Evolutionary conservation across 257 asterid genomes (phyloP).

Genomic region (Przewalskia tangutica): DNA sequence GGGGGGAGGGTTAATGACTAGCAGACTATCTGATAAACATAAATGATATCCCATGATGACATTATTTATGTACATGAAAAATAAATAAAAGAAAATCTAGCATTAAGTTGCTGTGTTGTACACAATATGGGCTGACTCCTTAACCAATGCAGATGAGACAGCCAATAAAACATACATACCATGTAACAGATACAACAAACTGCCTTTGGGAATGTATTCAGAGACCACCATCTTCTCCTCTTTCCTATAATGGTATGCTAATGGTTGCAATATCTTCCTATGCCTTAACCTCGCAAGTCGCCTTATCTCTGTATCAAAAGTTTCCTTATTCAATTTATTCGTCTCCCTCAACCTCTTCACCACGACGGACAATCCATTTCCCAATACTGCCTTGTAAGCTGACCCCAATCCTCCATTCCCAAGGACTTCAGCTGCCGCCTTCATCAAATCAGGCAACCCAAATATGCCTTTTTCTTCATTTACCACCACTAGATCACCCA

Average conservation of each 20-base stretch:
- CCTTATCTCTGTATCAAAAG: constrained; percentile 56
- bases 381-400: constrained; percentile 69
- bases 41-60: not conserved
- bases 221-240: constrained; percentile 81
- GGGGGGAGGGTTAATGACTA: too few species aligned
- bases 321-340: constrained; percentile 59
- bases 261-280: constrained; percentile 52
- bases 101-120: not conserved
- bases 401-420: constrained; percentile 86
- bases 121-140: not conserved
- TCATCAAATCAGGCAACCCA: constrained; percentile 82
- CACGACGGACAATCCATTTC: constrained; percentile 57
- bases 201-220: constrained; percentile 64
- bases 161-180: constrained; percentile 28
- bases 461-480: constrained; percentile 60
- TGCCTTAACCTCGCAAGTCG: constrained; percentile 50
- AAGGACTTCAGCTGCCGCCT: constrained; percentile 92
- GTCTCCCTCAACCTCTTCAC: constrained; percentile 77
- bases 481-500: constrained; percentile 50
- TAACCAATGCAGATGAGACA: not conserved
- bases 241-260: constrained; percentile 71
- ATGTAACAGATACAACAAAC: constrained; percentile 58
- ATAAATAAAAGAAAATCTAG: not conserved
- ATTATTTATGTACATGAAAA: not conserved
- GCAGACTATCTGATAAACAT: not conserved